A percentile compares a stretch with the other conserved stretches of the same genome.
phyloP scores from a whole-genome alignment of 2,329 filamentous ascomycete genomes.

The Colletotrichum tropicicola region DNA sequence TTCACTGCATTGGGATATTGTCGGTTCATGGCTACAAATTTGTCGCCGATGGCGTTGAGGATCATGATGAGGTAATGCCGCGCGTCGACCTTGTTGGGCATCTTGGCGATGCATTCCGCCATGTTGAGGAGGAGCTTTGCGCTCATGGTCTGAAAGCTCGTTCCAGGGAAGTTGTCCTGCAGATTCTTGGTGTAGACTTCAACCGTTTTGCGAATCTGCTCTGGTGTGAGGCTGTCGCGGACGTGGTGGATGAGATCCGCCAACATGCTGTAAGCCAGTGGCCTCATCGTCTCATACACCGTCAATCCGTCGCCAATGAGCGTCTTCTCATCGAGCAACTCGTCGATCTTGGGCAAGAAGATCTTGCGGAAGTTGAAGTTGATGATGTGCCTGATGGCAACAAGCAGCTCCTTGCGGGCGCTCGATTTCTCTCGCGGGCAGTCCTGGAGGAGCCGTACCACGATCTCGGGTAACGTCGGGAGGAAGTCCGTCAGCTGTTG shows the following conservation, averaged over 20 bases:
- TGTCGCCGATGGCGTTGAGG: slow-evolving; percentile 95
- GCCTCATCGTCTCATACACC: slow-evolving; percentile 95
- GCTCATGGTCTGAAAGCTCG: slow-evolving; percentile 99
- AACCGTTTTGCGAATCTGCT: slow-evolving; percentile 94
- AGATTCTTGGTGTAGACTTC: slow-evolving; percentile 97
- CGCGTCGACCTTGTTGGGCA: slow-evolving; percentile 92
- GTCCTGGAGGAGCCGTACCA: slow-evolving; percentile 90
- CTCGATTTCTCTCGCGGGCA: slow-evolving; percentile 94
- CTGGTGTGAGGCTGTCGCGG: slow-evolving; percentile 84
- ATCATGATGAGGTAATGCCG: slow-evolving; percentile 98
- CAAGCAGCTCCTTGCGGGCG: slow-evolving; percentile 91
- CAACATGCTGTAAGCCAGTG: slow-evolving; percentile 97
- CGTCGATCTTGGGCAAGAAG: slow-evolving; percentile 93
- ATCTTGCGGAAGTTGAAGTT: slow-evolving; percentile 99
- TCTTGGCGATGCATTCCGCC: slow-evolving; percentile 95
- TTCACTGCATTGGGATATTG: slow-evolving; percentile 97
- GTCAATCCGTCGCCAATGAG: slow-evolving; percentile 95
- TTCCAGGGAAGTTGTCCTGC: slow-evolving; percentile 94
- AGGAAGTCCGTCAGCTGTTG: slow-evolving; percentile 90
- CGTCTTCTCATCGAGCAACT: slow-evolving; percentile 91
- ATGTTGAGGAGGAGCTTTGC: slow-evolving; percentile 96
- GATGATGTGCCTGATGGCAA: slow-evolving; percentile 97
- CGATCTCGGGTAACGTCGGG: slow-evolving; percentile 83
- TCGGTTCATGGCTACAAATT: slow-evolving; percentile 97
- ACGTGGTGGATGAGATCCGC: slow-evolving; percentile 98